These are phyloP conservation scores for Eucalyptus sp. DNA, from an alignment of 345 rosid genomes.

Conservation along the genomic window DNA sequence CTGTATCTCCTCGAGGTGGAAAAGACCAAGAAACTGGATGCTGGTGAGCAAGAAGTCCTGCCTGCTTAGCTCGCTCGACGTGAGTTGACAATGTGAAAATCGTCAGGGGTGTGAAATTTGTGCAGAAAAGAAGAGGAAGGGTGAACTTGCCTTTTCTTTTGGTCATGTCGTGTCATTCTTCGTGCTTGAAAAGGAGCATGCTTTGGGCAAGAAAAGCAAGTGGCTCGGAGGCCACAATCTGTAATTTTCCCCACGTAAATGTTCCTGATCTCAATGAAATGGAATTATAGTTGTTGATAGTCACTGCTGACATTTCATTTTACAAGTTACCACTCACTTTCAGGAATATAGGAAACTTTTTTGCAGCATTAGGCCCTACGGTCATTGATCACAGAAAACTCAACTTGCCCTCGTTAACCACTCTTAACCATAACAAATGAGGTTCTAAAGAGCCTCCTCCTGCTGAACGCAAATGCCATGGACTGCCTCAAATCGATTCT, in stretches of 20 bases:
- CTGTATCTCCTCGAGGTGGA: slow-evolving; percentile 45
- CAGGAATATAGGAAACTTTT: background rate
- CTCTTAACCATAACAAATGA: background rate
- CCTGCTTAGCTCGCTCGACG: background rate
- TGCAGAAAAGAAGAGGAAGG: background rate
- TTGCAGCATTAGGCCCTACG: background rate
- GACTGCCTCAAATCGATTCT: background rate
- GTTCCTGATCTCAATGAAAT: background rate
- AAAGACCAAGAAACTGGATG: slow-evolving; percentile 22
- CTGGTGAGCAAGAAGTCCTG: slow-evolving; percentile 7
- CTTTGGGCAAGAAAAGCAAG: background rate
- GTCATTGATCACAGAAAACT: background rate
- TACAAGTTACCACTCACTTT: background rate
- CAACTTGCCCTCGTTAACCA: background rate
- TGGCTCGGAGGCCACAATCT: background rate
- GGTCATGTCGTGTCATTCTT: background rate
- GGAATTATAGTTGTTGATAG: background rate
- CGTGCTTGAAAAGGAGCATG: background rate
- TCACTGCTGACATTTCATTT: background rate
- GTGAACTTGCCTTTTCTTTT: background rate
- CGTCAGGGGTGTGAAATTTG: no score
- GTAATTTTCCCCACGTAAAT: background rate
- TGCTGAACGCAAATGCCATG: background rate
- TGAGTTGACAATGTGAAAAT: background rate
- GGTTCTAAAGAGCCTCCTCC: background rate